Percentiles rank a stretch among this genome's conserved stretches.
Evolutionary conservation across 495 filamentous ascomycete species (phyloP).

Genomic region (Annulohypoxylon nitens): DNA sequence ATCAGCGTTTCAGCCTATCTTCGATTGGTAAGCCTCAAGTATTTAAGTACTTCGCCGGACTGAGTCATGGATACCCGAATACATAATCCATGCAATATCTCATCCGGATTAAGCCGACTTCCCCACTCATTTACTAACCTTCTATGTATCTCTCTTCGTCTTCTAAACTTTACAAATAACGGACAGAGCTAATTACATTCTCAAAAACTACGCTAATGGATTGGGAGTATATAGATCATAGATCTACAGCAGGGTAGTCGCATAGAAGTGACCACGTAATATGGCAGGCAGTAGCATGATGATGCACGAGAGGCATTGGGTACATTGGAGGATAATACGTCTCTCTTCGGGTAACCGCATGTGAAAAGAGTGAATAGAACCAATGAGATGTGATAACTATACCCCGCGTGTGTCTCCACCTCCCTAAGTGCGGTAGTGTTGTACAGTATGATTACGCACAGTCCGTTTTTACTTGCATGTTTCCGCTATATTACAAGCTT

Average conservation of each 20-base stretch:
- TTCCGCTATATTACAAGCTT: conserved; percentile 16
- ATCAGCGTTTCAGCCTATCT: not conserved
- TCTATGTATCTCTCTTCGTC: not conserved
- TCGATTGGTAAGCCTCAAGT: not conserved
- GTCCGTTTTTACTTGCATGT: conserved; percentile 1
- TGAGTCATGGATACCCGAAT: conserved; percentile 2
- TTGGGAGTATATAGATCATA: not conserved
- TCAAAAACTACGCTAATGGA: not conserved
- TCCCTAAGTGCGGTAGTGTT: not conserved
- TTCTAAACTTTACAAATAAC: not conserved
- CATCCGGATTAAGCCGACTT: conserved; percentile 18
- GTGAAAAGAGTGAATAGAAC: not conserved
- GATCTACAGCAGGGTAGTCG: not conserved
- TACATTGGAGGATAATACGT: conserved; percentile 1
- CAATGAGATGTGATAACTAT: not conserved
- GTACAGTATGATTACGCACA: conserved; percentile 16
- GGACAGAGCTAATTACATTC: not conserved
- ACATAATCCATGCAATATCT: not conserved
- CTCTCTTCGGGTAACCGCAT: conserved; percentile 6
- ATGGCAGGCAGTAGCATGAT: not conserved
- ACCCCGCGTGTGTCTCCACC: conserved; percentile 17
- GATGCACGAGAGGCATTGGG: not conserved
- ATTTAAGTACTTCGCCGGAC: conserved; percentile 9
- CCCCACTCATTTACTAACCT: conserved; percentile 5
- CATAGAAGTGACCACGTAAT: not conserved